Percentiles rank a stretch among this genome's conserved stretches.
Evolutionary conservation across 805 yeast species (phyloP).

Genomic region (Metschnikowia dekortorum): DNA sequence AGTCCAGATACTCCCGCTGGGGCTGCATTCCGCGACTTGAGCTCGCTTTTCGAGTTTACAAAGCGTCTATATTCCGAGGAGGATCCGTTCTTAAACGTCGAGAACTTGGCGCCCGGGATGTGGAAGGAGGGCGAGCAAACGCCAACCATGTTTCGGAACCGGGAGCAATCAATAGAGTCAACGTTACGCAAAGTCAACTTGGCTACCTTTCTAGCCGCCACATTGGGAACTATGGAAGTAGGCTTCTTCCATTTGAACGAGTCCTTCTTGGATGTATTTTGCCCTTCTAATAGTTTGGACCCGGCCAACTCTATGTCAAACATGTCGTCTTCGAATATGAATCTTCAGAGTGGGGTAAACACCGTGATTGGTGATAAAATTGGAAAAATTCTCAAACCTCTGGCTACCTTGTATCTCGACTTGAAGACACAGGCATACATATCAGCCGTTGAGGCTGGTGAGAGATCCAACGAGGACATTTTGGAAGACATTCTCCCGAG

Average conservation of each 20-base stretch:
- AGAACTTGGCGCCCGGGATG: slow-evolving; percentile 65
- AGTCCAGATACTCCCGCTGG: slow-evolving; percentile 62
- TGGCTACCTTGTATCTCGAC: slow-evolving; percentile 75
- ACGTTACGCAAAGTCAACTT: slow-evolving; percentile 80
- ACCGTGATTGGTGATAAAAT: slow-evolving; percentile 36
- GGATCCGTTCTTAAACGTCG: slow-evolving; percentile 68
- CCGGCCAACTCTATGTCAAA: slow-evolving; percentile 42
- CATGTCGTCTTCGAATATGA: slow-evolving; percentile 28
- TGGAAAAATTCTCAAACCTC: slow-evolving; percentile 70
- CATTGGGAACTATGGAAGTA: slow-evolving; percentile 76
- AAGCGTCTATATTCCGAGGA: slow-evolving; percentile 64
- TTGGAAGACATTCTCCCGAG: slow-evolving; percentile 73
- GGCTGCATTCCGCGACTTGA: slow-evolving; percentile 60
- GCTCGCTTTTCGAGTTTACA: slow-evolving; percentile 75
- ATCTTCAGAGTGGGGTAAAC: slow-evolving; percentile 31
- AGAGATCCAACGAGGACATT: slow-evolving; percentile 59
- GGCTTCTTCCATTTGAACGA: slow-evolving; percentile 86
- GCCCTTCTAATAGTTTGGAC: slow-evolving; percentile 62
- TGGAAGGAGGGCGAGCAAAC: slow-evolving; percentile 62
- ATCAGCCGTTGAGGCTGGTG: slow-evolving; percentile 69
- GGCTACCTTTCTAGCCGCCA: slow-evolving; percentile 83
- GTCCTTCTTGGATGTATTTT: slow-evolving; percentile 79
- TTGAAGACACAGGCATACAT: slow-evolving; percentile 94
- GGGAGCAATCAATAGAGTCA: slow-evolving; percentile 57
- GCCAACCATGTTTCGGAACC: slow-evolving; percentile 53